phyloP scores from a whole-genome alignment of 1,284 basidiomycete species.

The Ganoderma leucocontextum region DNA sequence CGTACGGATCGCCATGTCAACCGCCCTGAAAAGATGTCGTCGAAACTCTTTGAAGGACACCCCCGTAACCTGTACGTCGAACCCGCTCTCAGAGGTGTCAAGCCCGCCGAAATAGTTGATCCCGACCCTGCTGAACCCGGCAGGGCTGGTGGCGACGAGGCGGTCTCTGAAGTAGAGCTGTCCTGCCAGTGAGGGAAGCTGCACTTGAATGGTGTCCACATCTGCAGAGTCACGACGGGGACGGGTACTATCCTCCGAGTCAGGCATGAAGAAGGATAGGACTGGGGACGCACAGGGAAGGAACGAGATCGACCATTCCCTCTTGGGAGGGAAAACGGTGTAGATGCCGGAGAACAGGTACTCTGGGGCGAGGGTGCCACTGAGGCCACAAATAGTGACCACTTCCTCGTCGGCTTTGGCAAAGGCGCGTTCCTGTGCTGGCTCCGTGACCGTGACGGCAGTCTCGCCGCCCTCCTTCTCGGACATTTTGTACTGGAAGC shows the following conservation, averaged over 20 bases:
- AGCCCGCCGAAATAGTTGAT: constrained; percentile 28
- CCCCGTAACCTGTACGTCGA: neutral
- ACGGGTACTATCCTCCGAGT: neutral
- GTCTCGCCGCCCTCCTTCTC: neutral
- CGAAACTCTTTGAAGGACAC: constrained; percentile 12
- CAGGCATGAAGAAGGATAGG: neutral
- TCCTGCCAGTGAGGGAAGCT: neutral
- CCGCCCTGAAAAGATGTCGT: constrained; percentile 10
- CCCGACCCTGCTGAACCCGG: constrained; percentile 14
- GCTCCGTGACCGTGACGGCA: constrained; percentile 13
- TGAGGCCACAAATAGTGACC: constrained; percentile 22
- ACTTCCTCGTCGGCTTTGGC: constrained; percentile 24
- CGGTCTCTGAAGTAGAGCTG: constrained; percentile 23
- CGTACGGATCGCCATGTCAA: constrained; percentile 20
- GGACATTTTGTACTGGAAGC: constrained; percentile 13
- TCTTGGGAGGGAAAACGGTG: constrained; percentile 14
- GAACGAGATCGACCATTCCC: constrained; percentile 15
- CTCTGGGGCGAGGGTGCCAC: constrained; percentile 8
- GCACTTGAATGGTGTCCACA: neutral
- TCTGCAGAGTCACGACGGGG: neutral
- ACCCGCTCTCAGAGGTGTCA: neutral
- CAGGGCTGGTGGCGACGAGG: constrained; percentile 12
- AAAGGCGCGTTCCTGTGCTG: constrained; percentile 19
- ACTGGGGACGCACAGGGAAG: neutral
- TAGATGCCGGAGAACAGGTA: constrained; percentile 25